Evolutionary conservation across 495 filamentous ascomycete species (phyloP).

Genomic region (Penicillium cosmopolitanum): DNA sequence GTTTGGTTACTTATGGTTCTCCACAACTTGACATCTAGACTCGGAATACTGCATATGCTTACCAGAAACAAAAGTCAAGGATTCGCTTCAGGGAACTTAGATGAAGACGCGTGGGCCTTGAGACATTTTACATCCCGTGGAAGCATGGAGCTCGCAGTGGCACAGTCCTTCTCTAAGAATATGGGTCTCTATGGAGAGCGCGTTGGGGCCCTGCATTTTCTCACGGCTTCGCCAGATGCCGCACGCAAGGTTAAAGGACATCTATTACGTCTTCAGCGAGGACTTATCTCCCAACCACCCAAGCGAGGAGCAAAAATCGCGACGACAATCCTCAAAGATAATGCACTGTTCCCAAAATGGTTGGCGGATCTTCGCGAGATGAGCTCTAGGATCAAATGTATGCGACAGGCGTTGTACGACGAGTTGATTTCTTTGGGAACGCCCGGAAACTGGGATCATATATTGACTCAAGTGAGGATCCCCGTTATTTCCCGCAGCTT

Average conservation of each 20-base stretch:
- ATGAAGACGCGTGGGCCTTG: conserved; percentile 12
- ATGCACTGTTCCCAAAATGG: conserved; percentile 5
- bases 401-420: conserved; percentile 7
- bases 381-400: conserved; percentile 11
- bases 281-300: conserved; percentile 10
- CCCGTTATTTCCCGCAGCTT: background rate
- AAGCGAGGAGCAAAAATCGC: conserved; percentile 4
- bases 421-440: conserved; percentile 9
- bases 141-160: conserved; percentile 6
- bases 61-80: conserved; percentile 9
- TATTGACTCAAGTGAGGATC: conserved; percentile 1
- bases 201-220: conserved; percentile 7
- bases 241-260: conserved; percentile 8
- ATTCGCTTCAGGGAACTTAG: conserved; percentile 8
- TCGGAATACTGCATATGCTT: background rate
- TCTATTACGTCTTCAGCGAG: conserved; percentile 7
- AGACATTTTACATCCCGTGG: conserved; percentile 5
- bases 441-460: conserved; percentile 12
- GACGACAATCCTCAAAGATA: conserved; percentile 1
- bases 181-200: conserved; percentile 12
- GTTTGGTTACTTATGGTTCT: background rate
- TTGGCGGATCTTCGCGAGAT: conserved; percentile 1
- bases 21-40: background rate
- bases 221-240: conserved; percentile 8
- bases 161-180: conserved; percentile 6